Evolutionary conservation across 495 filamentous ascomycete species (phyloP).

Genomic region (Aspergillus homomorphus): DNA sequence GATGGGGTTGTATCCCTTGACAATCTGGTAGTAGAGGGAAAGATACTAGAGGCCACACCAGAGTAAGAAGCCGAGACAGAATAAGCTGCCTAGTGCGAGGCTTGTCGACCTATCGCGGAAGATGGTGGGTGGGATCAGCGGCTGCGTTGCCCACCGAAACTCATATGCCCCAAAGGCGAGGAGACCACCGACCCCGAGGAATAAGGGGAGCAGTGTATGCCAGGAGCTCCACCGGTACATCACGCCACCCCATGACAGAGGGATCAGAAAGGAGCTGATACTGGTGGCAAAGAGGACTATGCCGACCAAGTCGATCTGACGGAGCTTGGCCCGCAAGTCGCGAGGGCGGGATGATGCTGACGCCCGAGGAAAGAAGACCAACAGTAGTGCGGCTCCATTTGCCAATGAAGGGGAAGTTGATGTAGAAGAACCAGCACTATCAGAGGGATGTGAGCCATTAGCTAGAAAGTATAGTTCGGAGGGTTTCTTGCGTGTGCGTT

Average conservation of each 20-base stretch:
- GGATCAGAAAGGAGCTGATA: constrained; percentile 47
- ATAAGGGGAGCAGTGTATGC: constrained; percentile 44
- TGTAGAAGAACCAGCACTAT: constrained; percentile 47
- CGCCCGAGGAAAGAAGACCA: not conserved
- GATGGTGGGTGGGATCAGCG: constrained; percentile 47
- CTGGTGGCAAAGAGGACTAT: constrained; percentile 46
- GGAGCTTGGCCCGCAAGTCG: constrained; percentile 29
- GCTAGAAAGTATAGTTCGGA: not conserved
- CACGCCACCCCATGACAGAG: constrained; percentile 54
- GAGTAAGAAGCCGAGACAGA: constrained; percentile 51
- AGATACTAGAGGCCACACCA: constrained; percentile 49
- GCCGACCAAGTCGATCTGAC: constrained; percentile 55
- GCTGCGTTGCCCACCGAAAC: constrained; percentile 31
- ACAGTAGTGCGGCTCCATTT: constrained; percentile 19
- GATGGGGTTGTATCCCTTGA: constrained; percentile 47
- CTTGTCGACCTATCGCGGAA: constrained; percentile 49
- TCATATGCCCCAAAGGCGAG: constrained; percentile 21
- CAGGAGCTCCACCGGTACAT: constrained; percentile 51
- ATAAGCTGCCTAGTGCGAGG: constrained; percentile 39
- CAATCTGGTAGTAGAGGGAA: constrained; percentile 51
- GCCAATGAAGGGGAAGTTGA: constrained; percentile 52
- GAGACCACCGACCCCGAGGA: constrained; percentile 19
- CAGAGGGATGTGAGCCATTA: not conserved
- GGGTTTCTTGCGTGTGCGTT: not conserved
- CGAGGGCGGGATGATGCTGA: constrained; percentile 25